Percentiles rank a stretch among this genome's conserved stretches.
Conservation (phyloP, 352 stramenopile genomes). For the Pilasporangium apinafurcum region DNA sequence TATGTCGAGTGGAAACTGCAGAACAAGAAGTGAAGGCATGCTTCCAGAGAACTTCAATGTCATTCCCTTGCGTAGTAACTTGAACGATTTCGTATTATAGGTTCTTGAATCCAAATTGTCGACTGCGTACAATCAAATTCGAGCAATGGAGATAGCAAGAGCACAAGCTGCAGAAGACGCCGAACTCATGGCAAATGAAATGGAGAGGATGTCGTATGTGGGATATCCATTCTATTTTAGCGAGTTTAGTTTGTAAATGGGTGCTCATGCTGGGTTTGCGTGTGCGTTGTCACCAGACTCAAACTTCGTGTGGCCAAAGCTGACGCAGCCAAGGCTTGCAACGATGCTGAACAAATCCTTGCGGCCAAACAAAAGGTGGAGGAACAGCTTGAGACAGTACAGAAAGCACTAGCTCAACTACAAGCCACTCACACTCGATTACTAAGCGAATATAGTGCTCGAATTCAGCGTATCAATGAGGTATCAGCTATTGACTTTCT, state of each 20-base stretch:
- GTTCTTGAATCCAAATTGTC: slow-evolving; percentile 26
- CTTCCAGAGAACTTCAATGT: neutral
- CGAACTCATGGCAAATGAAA: slow-evolving; percentile 23
- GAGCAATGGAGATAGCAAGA: slow-evolving; percentile 29
- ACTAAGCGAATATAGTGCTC: slow-evolving; percentile 8
- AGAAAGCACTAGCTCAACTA: slow-evolving; percentile 2
- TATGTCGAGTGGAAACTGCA: slow-evolving; percentile 28
- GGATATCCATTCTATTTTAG: too few species aligned
- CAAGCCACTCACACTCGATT: slow-evolving; percentile 6
- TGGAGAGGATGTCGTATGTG: slow-evolving; percentile 13
- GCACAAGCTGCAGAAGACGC: slow-evolving; percentile 21
- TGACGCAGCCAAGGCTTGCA: slow-evolving; percentile 11
- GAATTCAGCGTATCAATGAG: slow-evolving; percentile 20
- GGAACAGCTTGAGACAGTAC: slow-evolving; percentile 14
- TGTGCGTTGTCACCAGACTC: neutral
- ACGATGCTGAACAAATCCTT: slow-evolving; percentile 11
- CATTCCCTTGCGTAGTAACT: neutral
- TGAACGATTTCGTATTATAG: slow-evolving; percentile 2
- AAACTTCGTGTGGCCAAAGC: slow-evolving; percentile 7
- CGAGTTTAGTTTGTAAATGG: too few species aligned
- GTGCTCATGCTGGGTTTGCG: too few species aligned
- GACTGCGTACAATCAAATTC: slow-evolving; percentile 21
- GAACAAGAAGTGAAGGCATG: slow-evolving; percentile 29
- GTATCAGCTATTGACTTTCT: slow-evolving; percentile 2
- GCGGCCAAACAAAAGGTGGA: slow-evolving; percentile 8